These are phyloP conservation scores for Pseudogymnoascus destructans DNA, from an alignment of 2,329 filamentous ascomycete species.

Conservation along the genomic window DNA sequence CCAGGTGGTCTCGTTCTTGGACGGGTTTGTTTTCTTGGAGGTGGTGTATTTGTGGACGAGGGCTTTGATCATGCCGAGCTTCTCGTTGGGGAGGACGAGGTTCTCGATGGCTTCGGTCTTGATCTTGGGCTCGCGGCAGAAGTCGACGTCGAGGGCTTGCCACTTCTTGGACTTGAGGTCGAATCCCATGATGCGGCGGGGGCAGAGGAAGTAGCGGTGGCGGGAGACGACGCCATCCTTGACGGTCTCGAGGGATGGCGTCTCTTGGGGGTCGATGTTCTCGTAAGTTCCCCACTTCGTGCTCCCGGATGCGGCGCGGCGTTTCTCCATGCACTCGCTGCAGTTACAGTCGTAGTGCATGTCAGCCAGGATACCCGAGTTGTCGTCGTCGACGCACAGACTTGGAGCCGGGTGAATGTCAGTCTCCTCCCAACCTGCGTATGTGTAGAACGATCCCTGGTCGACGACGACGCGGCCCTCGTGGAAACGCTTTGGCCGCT, in stretches of 20 bases:
- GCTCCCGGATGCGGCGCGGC: slow-evolving; percentile 15
- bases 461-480: slow-evolving; percentile 17
- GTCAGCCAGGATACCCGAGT: slow-evolving; percentile 16
- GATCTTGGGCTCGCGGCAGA: slow-evolving; percentile 16
- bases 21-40: slow-evolving; percentile 1
- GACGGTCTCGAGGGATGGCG: slow-evolving; percentile 10
- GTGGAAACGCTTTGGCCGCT: slow-evolving; percentile 18
- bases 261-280: slow-evolving; percentile 17
- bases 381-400: slow-evolving; percentile 16
- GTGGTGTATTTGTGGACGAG: slow-evolving; percentile 17
- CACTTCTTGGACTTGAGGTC: slow-evolving; percentile 19
- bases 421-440: slow-evolving; percentile 17
- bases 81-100: slow-evolving; percentile 16
- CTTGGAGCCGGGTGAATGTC: slow-evolving; percentile 15
- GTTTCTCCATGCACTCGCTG: slow-evolving; percentile 14
- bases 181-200: slow-evolving; percentile 18
- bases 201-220: slow-evolving; percentile 18
- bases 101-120: slow-evolving; percentile 16
- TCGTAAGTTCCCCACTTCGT: slow-evolving; percentile 17
- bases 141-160: slow-evolving; percentile 17
- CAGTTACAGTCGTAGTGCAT: slow-evolving; percentile 17
- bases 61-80: slow-evolving; percentile 17
- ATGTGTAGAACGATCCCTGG: slow-evolving; percentile 17
- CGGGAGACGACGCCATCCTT: neutral
- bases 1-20: slow-evolving; percentile 11